Evolutionary conservation across 1,284 basidiomycete genomes (phyloP).

Genomic region (Austroboletus rostrupii): DNA sequence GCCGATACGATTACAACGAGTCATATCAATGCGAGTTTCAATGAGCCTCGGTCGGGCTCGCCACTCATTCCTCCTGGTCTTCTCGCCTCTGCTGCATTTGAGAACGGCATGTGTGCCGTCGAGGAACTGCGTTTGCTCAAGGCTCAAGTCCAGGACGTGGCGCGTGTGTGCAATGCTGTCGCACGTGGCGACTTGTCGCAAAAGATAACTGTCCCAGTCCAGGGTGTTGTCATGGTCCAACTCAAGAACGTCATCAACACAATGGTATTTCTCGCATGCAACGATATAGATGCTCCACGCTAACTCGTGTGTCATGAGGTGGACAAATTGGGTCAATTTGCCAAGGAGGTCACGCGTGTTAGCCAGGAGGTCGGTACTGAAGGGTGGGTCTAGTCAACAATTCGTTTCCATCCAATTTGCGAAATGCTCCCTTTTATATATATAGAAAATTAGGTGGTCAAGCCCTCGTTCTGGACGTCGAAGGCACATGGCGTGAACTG

Average conservation of each 20-base stretch:
- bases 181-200: slow-evolving; percentile 91
- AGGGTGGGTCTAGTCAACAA: slow-evolving; percentile 46
- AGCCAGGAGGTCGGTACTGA: slow-evolving; percentile 91
- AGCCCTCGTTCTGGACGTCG: slow-evolving; percentile 87
- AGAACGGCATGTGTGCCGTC: slow-evolving; percentile 61
- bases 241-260: slow-evolving; percentile 98
- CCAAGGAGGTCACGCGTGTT: slow-evolving; percentile 82
- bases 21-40: slow-evolving; percentile 30
- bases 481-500: slow-evolving; percentile 91
- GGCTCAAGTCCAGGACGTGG: slow-evolving; percentile 82
- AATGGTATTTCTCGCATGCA: slow-evolving; percentile 57
- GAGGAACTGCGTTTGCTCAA: slow-evolving; percentile 77
- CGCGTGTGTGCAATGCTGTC: slow-evolving; percentile 93
- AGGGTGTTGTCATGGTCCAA: slow-evolving; percentile 96
- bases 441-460: slow-evolving; percentile 84
- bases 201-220: slow-evolving; percentile 95
- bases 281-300: slow-evolving; percentile 8
- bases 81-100: slow-evolving; percentile 54
- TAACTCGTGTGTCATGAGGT: slow-evolving; percentile 40
- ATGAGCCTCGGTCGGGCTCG: slow-evolving; percentile 36
- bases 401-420: slow-evolving; percentile 9
- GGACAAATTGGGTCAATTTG: slow-evolving; percentile 77
- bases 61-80: slow-evolving; percentile 55
- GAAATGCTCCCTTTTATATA: not conserved
- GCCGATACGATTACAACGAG: slow-evolving; percentile 35